Percentiles rank a stretch among this genome's conserved stretches.
Evolutionary conservation across 495 filamentous ascomycete species (phyloP).

Genomic region (Podospora comata): DNA sequence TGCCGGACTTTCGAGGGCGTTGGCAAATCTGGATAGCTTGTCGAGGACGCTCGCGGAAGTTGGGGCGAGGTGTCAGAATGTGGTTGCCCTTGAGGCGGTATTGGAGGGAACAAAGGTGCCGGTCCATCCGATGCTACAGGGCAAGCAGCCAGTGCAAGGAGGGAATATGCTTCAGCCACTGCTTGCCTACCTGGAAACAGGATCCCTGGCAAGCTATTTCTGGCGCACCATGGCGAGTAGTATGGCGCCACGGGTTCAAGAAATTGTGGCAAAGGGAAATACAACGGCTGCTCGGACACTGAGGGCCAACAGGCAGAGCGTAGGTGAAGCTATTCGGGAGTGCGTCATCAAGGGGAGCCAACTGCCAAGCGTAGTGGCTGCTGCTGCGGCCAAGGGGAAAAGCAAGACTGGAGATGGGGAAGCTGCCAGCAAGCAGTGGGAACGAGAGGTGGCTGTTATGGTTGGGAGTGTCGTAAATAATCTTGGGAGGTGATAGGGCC

Average conservation of each 20-base stretch:
- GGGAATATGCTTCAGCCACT: slow-evolving; percentile 70
- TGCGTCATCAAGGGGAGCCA: slow-evolving; percentile 77
- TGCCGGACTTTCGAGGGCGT: slow-evolving; percentile 63
- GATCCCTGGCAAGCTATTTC: slow-evolving; percentile 83
- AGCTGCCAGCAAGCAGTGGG: slow-evolving; percentile 53
- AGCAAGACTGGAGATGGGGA: slow-evolving; percentile 37
- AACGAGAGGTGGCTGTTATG: slow-evolving; percentile 94
- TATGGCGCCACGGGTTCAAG: slow-evolving; percentile 72
- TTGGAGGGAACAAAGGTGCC: slow-evolving; percentile 66
- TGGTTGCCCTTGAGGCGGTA: slow-evolving; percentile 79
- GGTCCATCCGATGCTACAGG: slow-evolving; percentile 58
- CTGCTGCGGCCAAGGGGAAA: slow-evolving; percentile 40
- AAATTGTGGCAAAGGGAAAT: slow-evolving; percentile 77
- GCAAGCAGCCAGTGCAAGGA: slow-evolving; percentile 24
- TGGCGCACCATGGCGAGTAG: slow-evolving; percentile 82
- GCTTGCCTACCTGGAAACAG: slow-evolving; percentile 76
- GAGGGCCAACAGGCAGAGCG: slow-evolving; percentile 66
- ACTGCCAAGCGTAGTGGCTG: slow-evolving; percentile 43
- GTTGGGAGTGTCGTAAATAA: slow-evolving; percentile 65
- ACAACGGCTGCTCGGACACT: slow-evolving; percentile 78
- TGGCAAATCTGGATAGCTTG: slow-evolving; percentile 77
- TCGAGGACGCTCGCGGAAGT: slow-evolving; percentile 81
- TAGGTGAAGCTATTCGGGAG: slow-evolving; percentile 73
- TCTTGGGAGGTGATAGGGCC: slow-evolving; percentile 14
- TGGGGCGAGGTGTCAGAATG: slow-evolving; percentile 80